These are phyloP conservation scores for Fusarium sublunatum DNA, from an alignment of 2,329 filamentous ascomycete species.

Conservation along the genomic window DNA sequence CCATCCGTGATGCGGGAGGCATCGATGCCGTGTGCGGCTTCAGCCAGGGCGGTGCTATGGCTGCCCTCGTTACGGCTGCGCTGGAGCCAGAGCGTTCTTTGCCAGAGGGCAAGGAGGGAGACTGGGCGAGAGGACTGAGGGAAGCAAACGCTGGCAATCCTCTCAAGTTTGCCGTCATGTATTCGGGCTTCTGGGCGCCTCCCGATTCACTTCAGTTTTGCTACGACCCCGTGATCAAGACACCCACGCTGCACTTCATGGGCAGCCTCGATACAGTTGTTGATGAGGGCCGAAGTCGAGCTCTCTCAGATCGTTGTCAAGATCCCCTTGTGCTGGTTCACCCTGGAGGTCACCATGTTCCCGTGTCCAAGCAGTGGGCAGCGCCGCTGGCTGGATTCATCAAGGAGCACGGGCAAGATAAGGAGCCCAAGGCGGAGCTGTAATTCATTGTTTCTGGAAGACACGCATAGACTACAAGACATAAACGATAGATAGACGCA, in stretches of 20 bases:
- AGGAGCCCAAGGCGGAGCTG: slow-evolving; percentile 43
- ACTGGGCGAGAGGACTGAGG: slow-evolving; percentile 60
- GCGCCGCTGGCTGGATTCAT: slow-evolving; percentile 81
- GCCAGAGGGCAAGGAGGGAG: slow-evolving; percentile 46
- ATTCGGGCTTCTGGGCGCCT: slow-evolving; percentile 79
- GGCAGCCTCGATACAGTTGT: slow-evolving; percentile 90
- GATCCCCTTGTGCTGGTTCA: slow-evolving; percentile 71
- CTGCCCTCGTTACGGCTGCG: slow-evolving; percentile 77
- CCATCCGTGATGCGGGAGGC: slow-evolving; percentile 71
- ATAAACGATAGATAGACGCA: slow-evolving; percentile 38
- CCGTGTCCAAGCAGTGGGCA: slow-evolving; percentile 82
- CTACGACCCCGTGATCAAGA: slow-evolving; percentile 79
- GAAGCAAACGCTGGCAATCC: slow-evolving; percentile 59
- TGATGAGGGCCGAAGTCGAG: slow-evolving; percentile 76
- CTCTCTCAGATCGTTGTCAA: slow-evolving; percentile 73
- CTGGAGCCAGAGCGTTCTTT: slow-evolving; percentile 64
- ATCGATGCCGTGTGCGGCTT: slow-evolving; percentile 86
- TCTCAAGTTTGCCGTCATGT: slow-evolving; percentile 78
- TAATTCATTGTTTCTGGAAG: slow-evolving; percentile 16
- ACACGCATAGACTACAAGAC: slow-evolving; percentile 32
- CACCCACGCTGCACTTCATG: slow-evolving; percentile 83
- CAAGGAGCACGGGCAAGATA: slow-evolving; percentile 52
- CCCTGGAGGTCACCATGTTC: slow-evolving; percentile 91
- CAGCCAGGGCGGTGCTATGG: slow-evolving; percentile 79
- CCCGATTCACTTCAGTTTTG: slow-evolving; percentile 69